Evolutionary conservation across 2,329 filamentous ascomycete genomes (phyloP).

Genomic region (Pseudopyricularia cyperi): DNA sequence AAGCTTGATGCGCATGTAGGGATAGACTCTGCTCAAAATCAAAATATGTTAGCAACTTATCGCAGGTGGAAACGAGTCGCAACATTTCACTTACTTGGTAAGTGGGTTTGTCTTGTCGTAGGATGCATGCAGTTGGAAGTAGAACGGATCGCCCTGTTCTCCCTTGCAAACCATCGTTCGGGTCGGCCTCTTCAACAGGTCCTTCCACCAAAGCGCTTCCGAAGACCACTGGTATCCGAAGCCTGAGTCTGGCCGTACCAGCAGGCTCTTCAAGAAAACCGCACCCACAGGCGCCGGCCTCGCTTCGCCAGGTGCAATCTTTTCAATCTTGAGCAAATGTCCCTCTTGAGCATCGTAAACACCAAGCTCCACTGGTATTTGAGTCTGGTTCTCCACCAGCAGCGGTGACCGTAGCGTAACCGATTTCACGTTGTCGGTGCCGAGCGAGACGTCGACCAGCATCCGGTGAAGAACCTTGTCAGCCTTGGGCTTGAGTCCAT

Average conservation of each 20-base stretch:
- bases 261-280: slow-evolving; percentile 74
- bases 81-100: slow-evolving; percentile 40
- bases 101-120: slow-evolving; percentile 77
- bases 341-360: slow-evolving; percentile 80
- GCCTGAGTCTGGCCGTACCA: slow-evolving; percentile 84
- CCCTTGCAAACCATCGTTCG: slow-evolving; percentile 80
- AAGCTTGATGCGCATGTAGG: slow-evolving; percentile 85
- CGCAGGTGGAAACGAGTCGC: not conserved
- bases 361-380: slow-evolving; percentile 89
- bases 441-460: slow-evolving; percentile 81
- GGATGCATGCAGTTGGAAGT: slow-evolving; percentile 85
- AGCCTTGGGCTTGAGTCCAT: slow-evolving; percentile 76
- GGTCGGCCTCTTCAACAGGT: slow-evolving; percentile 72
- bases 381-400: slow-evolving; percentile 87
- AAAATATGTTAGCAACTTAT: not conserved
- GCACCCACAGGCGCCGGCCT: slow-evolving; percentile 86
- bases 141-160: slow-evolving; percentile 81
- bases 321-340: slow-evolving; percentile 92
- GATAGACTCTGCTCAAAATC: slow-evolving; percentile 50
- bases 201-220: slow-evolving; percentile 84
- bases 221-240: slow-evolving; percentile 95
- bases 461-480: slow-evolving; percentile 78
- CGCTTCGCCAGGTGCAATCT: slow-evolving; percentile 83
- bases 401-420: slow-evolving; percentile 90
- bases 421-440: slow-evolving; percentile 94